phyloP scores from a whole-genome alignment of 306 rosid genomes.

The Inga leiocalycina region DNA sequence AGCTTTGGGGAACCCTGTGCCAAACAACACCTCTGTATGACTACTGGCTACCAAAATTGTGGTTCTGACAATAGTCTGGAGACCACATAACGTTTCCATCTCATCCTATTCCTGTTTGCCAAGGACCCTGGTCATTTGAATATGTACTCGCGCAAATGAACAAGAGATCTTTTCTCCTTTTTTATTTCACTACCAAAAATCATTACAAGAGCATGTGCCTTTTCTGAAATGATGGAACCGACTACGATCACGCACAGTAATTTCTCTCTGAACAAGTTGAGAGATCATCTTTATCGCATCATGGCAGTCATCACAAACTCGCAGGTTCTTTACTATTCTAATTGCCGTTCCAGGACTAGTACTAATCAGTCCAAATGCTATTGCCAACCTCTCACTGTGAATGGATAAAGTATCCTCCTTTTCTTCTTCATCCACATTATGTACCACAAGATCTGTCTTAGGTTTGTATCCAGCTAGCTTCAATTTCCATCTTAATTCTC shows the following conservation, averaged over 20 bases:
- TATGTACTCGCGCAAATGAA: not conserved
- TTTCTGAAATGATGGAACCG: constrained; percentile 15
- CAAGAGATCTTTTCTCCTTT: not conserved
- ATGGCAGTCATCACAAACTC: constrained; percentile 21
- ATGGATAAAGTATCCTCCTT: constrained; percentile 18
- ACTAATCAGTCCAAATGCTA: constrained; percentile 17
- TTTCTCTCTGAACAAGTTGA: constrained; percentile 19
- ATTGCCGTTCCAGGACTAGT: constrained; percentile 4
- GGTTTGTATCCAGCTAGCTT: constrained; percentile 25
- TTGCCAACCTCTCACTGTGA: constrained; percentile 21
- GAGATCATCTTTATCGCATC: constrained; percentile 8
- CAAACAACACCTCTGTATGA: no score
- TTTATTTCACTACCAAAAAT: constrained; percentile 6
- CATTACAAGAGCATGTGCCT: not conserved
- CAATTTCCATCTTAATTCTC: constrained; percentile 7
- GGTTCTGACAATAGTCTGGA: not conserved
- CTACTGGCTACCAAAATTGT: no score
- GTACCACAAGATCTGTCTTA: constrained; percentile 18
- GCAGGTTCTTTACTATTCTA: constrained; percentile 27
- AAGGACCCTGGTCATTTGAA: not conserved
- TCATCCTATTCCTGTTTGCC: not conserved
- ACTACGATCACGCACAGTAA: constrained; percentile 24
- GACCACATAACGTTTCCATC: no score
- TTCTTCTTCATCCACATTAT: constrained; percentile 18
- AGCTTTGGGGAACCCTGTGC: no score